Base-by-base conservation (phyloP, 305 asterid genomes). In the Fraxinus platypoda region DNA sequence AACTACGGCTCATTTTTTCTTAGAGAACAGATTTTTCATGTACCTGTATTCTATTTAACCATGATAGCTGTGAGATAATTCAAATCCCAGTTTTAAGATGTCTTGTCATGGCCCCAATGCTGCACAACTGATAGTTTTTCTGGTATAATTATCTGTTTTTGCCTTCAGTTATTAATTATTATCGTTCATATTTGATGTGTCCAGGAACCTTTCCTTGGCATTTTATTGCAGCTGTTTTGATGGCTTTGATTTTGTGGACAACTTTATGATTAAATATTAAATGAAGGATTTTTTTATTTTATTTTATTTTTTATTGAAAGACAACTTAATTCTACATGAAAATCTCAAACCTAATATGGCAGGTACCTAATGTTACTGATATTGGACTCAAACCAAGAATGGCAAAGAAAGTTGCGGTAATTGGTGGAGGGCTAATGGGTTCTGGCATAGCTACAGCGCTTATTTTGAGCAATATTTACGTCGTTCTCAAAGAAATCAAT, bases 381-480 rank as follows among this genome's bases (percentile, higher is more conserved):
- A 79, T 90, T 85, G 98, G 98, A 79, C 94, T 96, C 66, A 96
- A 91, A 84, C 97, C 99, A 79, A 96, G 94, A 89, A 83, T 86
- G 57, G 83, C 93, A 54, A 92, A 87, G 90, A 94, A 91, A 85
- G 95, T 94, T 85, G 99, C 98, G 37, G 87, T 96, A 26, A 92
- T 96, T 81, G 99, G 99, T 84, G 99, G 98, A 87, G 99, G 99
- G 76, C 87, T 96, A 81, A 96, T 93, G 98, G 99, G 99, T 86
- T 92, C 99, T 70, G 99, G 98, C 83, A 96, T 96, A 83, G 97
- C 98, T 74, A 94, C 99, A 75, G 91, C 98, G 35, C 88, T 96
- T 74, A 83, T 96, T 83, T 84, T 91, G 96, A 86, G 90, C 80
- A 83, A 87, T 83, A 84, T 90, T 64, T 81, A 78, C 35, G 98